Evolutionary conservation across 192 early-diverging fungal species (phyloP).

Genomic region (Rhizophagus clarus): DNA sequence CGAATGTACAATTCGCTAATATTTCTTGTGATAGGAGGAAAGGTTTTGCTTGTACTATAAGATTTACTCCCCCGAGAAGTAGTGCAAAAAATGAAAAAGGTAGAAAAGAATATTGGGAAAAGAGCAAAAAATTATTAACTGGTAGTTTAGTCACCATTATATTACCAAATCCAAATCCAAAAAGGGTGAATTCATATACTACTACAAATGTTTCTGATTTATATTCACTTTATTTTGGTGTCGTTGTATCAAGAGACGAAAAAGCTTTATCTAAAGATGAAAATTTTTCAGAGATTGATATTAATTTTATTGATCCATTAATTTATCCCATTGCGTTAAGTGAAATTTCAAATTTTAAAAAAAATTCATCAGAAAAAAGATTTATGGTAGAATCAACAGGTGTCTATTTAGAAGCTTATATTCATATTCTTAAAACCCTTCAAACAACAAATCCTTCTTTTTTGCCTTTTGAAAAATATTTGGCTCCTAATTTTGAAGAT

Average conservation of each 20-base stretch:
- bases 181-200: no score
- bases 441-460: conserved; percentile 36
- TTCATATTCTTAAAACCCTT: conserved; percentile 40
- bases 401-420: conserved; percentile 40
- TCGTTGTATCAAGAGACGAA: conserved; percentile 37
- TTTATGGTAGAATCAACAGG: conserved; percentile 45
- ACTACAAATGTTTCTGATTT: background rate
- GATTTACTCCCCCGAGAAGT: background rate
- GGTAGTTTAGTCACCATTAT: conserved; percentile 44
- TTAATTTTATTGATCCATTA: conserved; percentile 37
- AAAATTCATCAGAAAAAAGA: conserved; percentile 29
- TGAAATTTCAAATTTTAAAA: conserved; percentile 18
- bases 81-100: background rate
- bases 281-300: conserved; percentile 24
- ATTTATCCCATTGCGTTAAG: conserved; percentile 31
- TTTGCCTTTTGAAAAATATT: conserved; percentile 46
- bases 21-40: background rate
- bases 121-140: conserved; percentile 19
- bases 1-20: background rate
- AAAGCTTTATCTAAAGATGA: conserved; percentile 33
- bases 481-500: conserved; percentile 13
- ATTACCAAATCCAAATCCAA: conserved; percentile 10
- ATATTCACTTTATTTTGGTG: conserved; percentile 35
- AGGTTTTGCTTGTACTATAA: background rate
- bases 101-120: background rate